phyloP scores from a whole-genome alignment of 371 early-diverging fungal genomes.

The Choanephora cucurbitarum region DNA sequence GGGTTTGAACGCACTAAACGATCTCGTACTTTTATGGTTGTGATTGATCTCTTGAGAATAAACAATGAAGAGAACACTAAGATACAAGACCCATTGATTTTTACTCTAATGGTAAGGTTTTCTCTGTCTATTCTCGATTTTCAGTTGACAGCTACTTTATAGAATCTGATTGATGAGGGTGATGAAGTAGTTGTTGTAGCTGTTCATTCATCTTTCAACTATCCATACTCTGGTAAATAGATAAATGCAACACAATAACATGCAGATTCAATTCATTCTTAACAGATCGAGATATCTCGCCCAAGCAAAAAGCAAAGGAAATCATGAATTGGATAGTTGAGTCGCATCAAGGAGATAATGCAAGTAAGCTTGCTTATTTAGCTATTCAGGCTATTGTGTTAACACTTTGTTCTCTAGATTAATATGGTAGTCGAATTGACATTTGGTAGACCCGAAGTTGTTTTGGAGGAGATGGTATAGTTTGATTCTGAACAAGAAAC shows the following conservation, averaged over 20 bases:
- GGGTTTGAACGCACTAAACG: constrained; percentile 20
- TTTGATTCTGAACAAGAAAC: background rate
- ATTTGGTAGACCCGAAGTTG: constrained; percentile 14
- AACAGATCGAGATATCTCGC: background rate
- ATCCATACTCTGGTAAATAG: background rate
- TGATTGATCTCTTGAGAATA: constrained; percentile 24
- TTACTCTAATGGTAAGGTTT: constrained; percentile 20
- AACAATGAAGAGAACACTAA: background rate
- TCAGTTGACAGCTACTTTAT: background rate
- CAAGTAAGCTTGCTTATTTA: background rate
- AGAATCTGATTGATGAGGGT: constrained; percentile 19
- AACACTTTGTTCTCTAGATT: constrained; percentile 6
- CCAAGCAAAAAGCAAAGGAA: constrained; percentile 17
- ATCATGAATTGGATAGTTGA: constrained; percentile 16
- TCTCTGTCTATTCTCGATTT: background rate
- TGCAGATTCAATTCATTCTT: too few relatives aligned
- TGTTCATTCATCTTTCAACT: background rate
- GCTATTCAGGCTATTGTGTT: background rate
- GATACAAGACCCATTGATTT: constrained; percentile 16
- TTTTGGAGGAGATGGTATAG: constrained; percentile 18
- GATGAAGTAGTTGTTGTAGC: constrained; percentile 19
- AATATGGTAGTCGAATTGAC: constrained; percentile 17
- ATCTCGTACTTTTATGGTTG: constrained; percentile 28
- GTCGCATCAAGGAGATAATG: constrained; percentile 18
- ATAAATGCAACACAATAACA: too few relatives aligned